phyloP scores from a whole-genome alignment of 306 rosid genomes.

The Erythrophleum fordii region DNA sequence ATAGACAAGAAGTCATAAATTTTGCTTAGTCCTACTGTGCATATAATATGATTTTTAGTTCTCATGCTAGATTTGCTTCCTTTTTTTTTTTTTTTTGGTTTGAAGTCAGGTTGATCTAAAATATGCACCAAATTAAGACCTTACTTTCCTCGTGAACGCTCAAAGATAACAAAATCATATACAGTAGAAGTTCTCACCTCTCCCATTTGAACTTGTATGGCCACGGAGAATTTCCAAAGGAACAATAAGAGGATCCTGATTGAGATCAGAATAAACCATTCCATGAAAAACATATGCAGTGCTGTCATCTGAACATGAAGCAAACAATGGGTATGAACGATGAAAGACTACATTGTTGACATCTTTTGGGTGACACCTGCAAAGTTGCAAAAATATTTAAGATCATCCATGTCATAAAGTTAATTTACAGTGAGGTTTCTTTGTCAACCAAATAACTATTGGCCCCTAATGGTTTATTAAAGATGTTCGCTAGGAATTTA shows the following conservation, averaged over 20 bases:
- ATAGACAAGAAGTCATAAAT: background rate
- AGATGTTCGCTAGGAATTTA: background rate
- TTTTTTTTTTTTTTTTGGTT: background rate
- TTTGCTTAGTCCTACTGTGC: constrained; percentile 10
- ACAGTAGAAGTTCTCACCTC: constrained; percentile 62
- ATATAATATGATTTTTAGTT: background rate
- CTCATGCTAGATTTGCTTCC: background rate
- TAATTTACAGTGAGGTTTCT: constrained; percentile 16
- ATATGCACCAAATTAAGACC: background rate
- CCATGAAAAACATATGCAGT: constrained; percentile 90
- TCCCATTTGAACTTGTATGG: constrained; percentile 71
- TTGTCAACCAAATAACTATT: constrained; percentile 23
- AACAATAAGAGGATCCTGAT: constrained; percentile 87
- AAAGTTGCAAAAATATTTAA: constrained; percentile 37
- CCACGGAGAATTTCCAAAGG: constrained; percentile 89
- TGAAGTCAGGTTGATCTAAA: background rate
- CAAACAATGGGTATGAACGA: constrained; percentile 81
- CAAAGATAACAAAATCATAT: constrained; percentile 9
- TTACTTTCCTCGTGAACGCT: constrained; percentile 9
- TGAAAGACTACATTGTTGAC: constrained; percentile 78
- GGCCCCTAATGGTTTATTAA: background rate
- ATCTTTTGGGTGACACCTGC: constrained; percentile 95
- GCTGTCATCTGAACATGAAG: constrained; percentile 91
- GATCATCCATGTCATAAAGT: background rate
- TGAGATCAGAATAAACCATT: constrained; percentile 92